These are phyloP conservation scores for Talaromyces sp. DNA, from an alignment of 2,329 filamentous ascomycete genomes.

Conservation along the genomic window DNA sequence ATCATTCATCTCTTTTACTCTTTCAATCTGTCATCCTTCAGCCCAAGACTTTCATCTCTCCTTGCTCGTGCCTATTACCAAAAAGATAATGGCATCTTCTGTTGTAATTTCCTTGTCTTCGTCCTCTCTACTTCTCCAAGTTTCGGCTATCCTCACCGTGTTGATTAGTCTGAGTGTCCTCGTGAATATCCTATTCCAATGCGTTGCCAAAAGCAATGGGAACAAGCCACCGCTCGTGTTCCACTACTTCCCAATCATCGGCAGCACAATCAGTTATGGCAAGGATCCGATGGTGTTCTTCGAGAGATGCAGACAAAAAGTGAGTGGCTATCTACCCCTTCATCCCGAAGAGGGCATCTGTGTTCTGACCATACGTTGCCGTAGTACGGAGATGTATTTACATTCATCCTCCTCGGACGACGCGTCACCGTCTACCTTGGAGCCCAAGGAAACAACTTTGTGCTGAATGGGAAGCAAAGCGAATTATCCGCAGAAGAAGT, in stretches of 20 bases:
- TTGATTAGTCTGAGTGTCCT: not conserved
- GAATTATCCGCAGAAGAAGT: conserved; percentile 90
- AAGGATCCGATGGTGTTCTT: conserved; percentile 77
- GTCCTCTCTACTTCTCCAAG: not conserved
- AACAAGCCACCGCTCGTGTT: conserved; percentile 78
- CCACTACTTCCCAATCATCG: conserved; percentile 65
- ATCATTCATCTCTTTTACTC: not conserved
- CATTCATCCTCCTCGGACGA: conserved; percentile 81
- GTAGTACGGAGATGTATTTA: conserved; percentile 84
- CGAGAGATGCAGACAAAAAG: conserved; percentile 66
- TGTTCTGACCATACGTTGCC: not conserved
- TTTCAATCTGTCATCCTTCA: not conserved
- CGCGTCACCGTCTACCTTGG: conserved; percentile 85
- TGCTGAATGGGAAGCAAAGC: conserved; percentile 84
- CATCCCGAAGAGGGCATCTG: not conserved
- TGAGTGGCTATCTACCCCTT: conserved; percentile 32
- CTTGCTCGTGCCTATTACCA: not conserved
- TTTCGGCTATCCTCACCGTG: not conserved
- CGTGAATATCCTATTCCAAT: conserved; percentile 53
- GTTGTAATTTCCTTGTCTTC: not conserved
- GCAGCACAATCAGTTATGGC: conserved; percentile 45
- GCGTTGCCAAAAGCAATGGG: conserved; percentile 47
- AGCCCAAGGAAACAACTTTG: conserved; percentile 81
- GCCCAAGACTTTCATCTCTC: not conserved
- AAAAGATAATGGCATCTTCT: not conserved